Base-by-base conservation (phyloP, 176 grass and related monocot genomes). In the Bolboschoenus planiculmis region DNA sequence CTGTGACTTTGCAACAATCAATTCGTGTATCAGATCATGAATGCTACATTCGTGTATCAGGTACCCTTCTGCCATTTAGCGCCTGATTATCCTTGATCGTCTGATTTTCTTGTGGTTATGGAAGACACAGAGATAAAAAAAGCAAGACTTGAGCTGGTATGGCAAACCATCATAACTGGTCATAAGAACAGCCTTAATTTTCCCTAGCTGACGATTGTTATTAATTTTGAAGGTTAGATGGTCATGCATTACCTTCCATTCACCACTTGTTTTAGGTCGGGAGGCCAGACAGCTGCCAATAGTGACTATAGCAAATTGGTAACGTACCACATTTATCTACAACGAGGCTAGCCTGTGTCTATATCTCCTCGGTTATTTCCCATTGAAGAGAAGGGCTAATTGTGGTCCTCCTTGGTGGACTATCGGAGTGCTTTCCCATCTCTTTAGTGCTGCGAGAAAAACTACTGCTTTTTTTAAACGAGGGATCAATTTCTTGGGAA, bases 51-150 rank as follows among this genome's bases (percentile, higher is more conserved):
- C 50, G 30, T n/a, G 56, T 9, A 62, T 64, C 39, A 0, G 53
- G 5, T 59, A 83, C 26, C 80, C 87, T 68, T 91, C 90, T 5
- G 86, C 83, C 4, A 77, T 81, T 83, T 86, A 91, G 7, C 89
- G 50, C 34, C 24, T 86, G 20, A 86, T 39, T 6, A 91, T 10
- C 23, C 61, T 50, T 21, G 21, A n/a, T 40, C 74, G 80, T 3
- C 16, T 27, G 18, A 91, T 86, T 13, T 6, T 37, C 0, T 84
- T n/a, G n/a, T 80, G 72, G 50, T 88, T 65, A 24, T 30, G 61
- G 26, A 86, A 91, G 18, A 88, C 47, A 0, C 58, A 56, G 0
- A 88, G 1, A 2, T 91, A 88, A 1, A 91, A 76, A 15, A 91
- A 86, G 23, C 23, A 29, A 8, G 53, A 30, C 30, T 91, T 88